Evolutionary conservation across 2,329 filamentous ascomycete genomes (phyloP), one percentile per base, ranked within the genome.

Genomic region (Aspergillus hiratsukae): DNA sequence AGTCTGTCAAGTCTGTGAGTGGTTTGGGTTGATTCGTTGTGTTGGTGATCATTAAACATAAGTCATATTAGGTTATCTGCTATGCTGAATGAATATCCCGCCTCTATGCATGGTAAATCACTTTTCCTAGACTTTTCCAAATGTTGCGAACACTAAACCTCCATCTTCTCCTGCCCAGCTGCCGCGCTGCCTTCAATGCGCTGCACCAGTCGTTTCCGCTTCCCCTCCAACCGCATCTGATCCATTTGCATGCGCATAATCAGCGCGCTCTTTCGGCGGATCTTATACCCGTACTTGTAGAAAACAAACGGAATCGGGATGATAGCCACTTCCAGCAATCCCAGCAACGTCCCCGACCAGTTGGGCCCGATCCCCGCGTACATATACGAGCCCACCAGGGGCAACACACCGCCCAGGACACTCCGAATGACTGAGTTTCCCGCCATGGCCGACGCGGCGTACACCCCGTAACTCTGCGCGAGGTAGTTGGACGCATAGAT

Each of bases 401-500:
- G 91, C 10, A 95, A 76, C 0, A 85, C 82, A n/a, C 87, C 91
- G n/a, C 90, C 91, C 54, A 92, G 79, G 6, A 88, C 69, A 55
- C 83, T 87, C 35, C 91, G 79, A 17, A 90, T 79, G 2, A 95
- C 87, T 0, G 88, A 84, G 64, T 94, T 95, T 0, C 89, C 88
- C 0, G 90, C 90, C 35, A 95, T 78, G 0, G 91, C 90, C 2
- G 85, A 89, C 0, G 91, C 90, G 1, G 90, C 86, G 68, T 91
- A 95, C 63, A 94, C 88, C 3, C 87, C 87, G 64, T 95, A 95
- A 6, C 86, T 84, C 49, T 87, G 82, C 0, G 90, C 89, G 3
- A 96, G 77, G 69, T 95, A 96, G 65, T 91, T 94, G 5, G 82
- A 84, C 0, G 87, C 84, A 67, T 95, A 94, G 67, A 95, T 92